Evolutionary conservation across 129 eudicot genomes (phyloP).

Genomic region (Arctium minus): DNA sequence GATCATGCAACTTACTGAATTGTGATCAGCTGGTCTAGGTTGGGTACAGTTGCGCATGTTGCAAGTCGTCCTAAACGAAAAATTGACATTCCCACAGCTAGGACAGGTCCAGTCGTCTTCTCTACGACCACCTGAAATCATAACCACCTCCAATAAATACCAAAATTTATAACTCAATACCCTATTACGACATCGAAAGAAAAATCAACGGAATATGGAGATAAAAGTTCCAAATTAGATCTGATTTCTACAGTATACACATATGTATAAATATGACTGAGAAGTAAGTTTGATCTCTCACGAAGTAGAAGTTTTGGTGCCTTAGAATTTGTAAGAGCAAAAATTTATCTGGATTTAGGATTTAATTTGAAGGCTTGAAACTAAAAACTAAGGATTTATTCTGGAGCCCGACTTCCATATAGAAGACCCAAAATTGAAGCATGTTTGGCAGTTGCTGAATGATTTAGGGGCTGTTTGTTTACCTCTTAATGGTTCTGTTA

Average conservation of each 20-base stretch:
- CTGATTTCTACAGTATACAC: background rate
- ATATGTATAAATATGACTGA: background rate
- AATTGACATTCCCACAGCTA: slow-evolving; percentile 92
- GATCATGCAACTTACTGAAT: slow-evolving; percentile 52
- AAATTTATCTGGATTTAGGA: background rate
- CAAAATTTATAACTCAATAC: background rate
- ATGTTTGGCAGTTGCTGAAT: too few species aligned
- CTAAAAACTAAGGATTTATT: background rate
- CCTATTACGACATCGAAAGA: background rate
- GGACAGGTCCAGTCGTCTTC: slow-evolving; percentile 99
- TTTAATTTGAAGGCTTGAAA: background rate
- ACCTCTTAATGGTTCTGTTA: too few species aligned
- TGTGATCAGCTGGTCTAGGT: slow-evolving; percentile 95
- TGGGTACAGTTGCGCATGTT: slow-evolving; percentile 96
- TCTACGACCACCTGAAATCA: slow-evolving; percentile 79
- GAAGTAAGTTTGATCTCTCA: background rate
- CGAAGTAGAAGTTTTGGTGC: background rate
- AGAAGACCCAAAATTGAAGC: background rate
- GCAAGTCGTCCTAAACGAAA: slow-evolving; percentile 91
- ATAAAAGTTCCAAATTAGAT: background rate
- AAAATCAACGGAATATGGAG: background rate
- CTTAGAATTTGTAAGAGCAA: background rate
- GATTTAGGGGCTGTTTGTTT: too few species aligned
- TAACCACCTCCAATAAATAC: slow-evolving; percentile 2
- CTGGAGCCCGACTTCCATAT: background rate